Evolutionary conservation across 768 basidiomycete species (phyloP), one percentile per base, ranked within the genome.

Genomic region (Leccinum barrowsii): DNA sequence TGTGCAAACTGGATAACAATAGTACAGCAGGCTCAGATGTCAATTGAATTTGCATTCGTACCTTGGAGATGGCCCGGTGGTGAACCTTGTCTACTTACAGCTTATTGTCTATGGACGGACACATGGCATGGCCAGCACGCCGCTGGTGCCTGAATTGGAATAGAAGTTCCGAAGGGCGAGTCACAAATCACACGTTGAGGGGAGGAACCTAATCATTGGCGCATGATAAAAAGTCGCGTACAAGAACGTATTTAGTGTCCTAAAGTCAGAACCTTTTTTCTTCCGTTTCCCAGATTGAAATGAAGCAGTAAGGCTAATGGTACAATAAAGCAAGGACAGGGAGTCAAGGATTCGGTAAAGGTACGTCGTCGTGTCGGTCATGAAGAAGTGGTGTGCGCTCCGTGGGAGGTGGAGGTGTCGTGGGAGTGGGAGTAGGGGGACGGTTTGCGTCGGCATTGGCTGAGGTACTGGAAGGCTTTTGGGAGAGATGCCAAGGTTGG

Each of bases 401-500:
- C 59, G 69, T 63, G 48, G 67, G 63, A 40, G 58, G 53, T 8
- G 57, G 34, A 15, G 63, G 60, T 35, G 64, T 42, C 63, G 66
- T 12, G 40, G 60, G 55, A 5, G 64, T 32, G 4, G 66, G 50
- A 19, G 42, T 0, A 5, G 42, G n/a, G 19, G 52, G 51, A 7
- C 12, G 59, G 34, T 59, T 47, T 13, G 57, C 22, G 6, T 62
- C 55, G 8, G 53, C 7, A 37, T 26, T 52, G 10, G 65, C 22
- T 30, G 57, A 2, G 1, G 60, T n/a, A 42, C 50, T 52, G 30
- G 62, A 50, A 5, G 52, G 7, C 42, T 68, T 67, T 51, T 60
- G 50, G 10, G 57, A 62, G 35, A 66, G 65, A 6, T 69, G 67
- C 60, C 72, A 73, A 11, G 85, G 83, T 59, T 84, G 82, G 1